phyloP scores from a whole-genome alignment of 108 stramenopile species.

The Stephanodiscus triporus region DNA sequence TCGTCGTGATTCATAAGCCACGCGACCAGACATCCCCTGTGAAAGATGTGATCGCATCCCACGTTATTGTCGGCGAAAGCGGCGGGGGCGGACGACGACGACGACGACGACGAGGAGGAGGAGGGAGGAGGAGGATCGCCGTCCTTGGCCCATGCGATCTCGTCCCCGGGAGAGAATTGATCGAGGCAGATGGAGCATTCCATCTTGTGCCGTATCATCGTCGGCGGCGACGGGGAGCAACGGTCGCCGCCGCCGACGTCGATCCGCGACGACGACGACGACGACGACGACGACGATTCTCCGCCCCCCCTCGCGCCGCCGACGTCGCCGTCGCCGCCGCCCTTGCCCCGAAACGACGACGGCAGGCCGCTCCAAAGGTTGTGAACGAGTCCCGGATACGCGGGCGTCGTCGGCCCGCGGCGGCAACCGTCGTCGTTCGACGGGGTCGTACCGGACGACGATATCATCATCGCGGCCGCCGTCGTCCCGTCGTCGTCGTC shows the following conservation, averaged over 20 bases:
- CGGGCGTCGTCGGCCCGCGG: no score
- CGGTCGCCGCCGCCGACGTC: background rate
- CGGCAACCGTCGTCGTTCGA: no score
- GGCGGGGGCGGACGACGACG: background rate
- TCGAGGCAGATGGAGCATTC: slow-evolving; percentile 53
- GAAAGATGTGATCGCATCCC: slow-evolving; percentile 54
- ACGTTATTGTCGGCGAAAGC: background rate
- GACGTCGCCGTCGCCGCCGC: background rate
- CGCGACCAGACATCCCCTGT: slow-evolving; percentile 39
- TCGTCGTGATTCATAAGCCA: slow-evolving; percentile 49
- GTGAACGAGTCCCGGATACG: no score
- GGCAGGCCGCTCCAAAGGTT: background rate
- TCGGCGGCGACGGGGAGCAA: background rate
- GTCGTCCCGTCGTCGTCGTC: no score
- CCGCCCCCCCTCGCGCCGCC: background rate
- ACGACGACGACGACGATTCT: background rate
- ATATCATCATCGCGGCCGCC: no score
- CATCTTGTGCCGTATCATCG: slow-evolving; percentile 2
- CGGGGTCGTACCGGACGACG: no score
- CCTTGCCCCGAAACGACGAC: background rate
- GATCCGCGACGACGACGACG: background rate
- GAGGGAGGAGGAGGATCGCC: slow-evolving; percentile 21
- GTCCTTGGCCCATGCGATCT: slow-evolving; percentile 50
- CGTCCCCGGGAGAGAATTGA: slow-evolving; percentile 31
- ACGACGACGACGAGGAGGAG: background rate